Base-by-base conservation (phyloP, 2,329 filamentous ascomycete genomes). In the Fusarium buharicum region DNA sequence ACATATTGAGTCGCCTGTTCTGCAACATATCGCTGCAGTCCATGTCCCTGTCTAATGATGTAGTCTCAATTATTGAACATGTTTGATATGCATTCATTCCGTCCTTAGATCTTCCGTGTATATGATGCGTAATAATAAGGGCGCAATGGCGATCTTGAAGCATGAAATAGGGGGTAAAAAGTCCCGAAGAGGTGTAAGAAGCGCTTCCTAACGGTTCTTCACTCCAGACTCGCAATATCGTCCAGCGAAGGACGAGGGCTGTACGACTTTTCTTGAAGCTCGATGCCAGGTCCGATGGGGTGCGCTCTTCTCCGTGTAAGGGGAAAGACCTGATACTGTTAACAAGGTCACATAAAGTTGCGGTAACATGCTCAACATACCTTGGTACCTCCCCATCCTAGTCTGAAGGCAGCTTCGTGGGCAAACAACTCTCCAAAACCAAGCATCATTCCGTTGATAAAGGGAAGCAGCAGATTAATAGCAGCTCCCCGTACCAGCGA, bases 361-460 rank as follows among this genome's bases (percentile, higher is more conserved):
- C 4, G 3, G 11, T 14, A 9, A 3, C 12, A 22, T 6, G 18
- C 2, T 17, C 14, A 14, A 34, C 33, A 16, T 50, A 97, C 95
- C 87, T 95, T 96, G 58, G 95, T 98, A 50, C 90, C 90, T 64
- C 90, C 89, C 95, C 95, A 99, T 59, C 95, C 95, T 69, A 98
- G 80, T 71, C 94, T 83, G 74, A 94, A 99, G 2, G 95, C 95
- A 46, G 92, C 90, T 80, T 99, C 95, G 74, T 99, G 95, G 50
- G 95, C 95, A 76, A 99, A 94, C 47, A 99, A 79, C 79, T 99
- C 95, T 68, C 95, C 95, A 73, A 99, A 97, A 3, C 95, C 95
- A 72, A 99, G 79, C 95, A 99, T 99, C 82, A 99, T 86, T 41
- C 95, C 95, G 78, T 99, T 99, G 73, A 99, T 87, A 72, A 99